Evolutionary conservation across 2,329 filamentous ascomycete species (phyloP), one percentile per base, ranked within the genome.

Genomic region (Colletotrichum sp.): DNA sequence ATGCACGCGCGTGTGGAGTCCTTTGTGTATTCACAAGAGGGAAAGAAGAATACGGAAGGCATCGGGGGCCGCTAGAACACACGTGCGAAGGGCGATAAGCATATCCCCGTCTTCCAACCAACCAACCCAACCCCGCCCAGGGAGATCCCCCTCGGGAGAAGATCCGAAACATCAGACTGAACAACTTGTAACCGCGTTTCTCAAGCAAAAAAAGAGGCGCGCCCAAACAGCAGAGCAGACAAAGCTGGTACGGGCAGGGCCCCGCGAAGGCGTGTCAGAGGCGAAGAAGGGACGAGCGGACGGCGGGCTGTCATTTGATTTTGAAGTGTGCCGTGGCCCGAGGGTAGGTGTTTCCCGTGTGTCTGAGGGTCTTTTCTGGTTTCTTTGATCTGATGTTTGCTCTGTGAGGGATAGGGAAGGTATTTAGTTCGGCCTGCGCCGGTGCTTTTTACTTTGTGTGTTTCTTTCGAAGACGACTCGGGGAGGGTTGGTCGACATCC

Each of bases 111-210:
- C n/a, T 52, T n/a, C 43, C 43, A 48, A 9, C 38, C 36, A 38
- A 38, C 5, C 5, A n/a, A 48, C 16, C 38, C 32, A 34, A 48
- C 38, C 43, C n/a, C 43, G 43, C 43, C 43, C 66, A 48, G 24
- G 60, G 38, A 36, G 36, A 55, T 61, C 28, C 67, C 65, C 36
- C 21, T 36, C 71, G 66, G 67, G 34, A 74, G 66, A 32, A 52
- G 71, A 71, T 52, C 71, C 67, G 71, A 73, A 73, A 73, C 71
- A 73, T 73, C 71, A 64, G 71, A 65, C 71, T 24, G 58, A 56
- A 52, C 43, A 52, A 52, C n/a, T 52, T 52, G 43, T 52, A 52
- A 52, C 43, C 43, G 43, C 43, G 43, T 52, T 52, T 52, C n/a
- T 52, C 43, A 52, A 52, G 43, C 43, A 2, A n/a, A 12, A n/a